Evolutionary conservation across 495 filamentous ascomycete species (phyloP).

Genomic region (Chaetomidium leptoderma): DNA sequence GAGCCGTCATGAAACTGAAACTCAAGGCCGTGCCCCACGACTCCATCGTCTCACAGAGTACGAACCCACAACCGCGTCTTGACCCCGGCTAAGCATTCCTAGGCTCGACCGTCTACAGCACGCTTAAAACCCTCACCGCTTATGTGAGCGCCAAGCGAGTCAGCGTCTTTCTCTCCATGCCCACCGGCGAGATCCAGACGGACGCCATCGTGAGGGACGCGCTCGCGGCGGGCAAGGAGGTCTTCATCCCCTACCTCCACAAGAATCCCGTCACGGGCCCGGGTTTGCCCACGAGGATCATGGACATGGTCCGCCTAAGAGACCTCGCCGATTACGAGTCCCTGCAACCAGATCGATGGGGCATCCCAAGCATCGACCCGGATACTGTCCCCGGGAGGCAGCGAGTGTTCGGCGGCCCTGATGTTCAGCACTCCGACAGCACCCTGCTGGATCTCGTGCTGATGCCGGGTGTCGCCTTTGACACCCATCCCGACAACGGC

Average conservation of each 20-base stretch:
- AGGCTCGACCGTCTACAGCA: slow-evolving; percentile 58
- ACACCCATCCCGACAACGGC: slow-evolving; percentile 47
- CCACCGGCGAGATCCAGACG: slow-evolving; percentile 75
- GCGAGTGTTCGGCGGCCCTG: slow-evolving; percentile 62
- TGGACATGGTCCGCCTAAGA: slow-evolving; percentile 87
- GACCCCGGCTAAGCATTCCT: slow-evolving; percentile 2
- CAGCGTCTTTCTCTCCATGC: slow-evolving; percentile 92
- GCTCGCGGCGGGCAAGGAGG: slow-evolving; percentile 67
- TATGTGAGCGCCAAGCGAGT: slow-evolving; percentile 70
- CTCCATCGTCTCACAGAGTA: slow-evolving; percentile 64
- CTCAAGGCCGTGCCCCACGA: slow-evolving; percentile 55
- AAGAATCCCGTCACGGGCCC: slow-evolving; percentile 44
- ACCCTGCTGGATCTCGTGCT: slow-evolving; percentile 71
- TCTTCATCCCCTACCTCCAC: slow-evolving; percentile 89
- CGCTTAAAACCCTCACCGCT: slow-evolving; percentile 48
- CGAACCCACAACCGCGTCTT: slow-evolving; percentile 11
- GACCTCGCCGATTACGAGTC: slow-evolving; percentile 70
- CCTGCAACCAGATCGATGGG: slow-evolving; percentile 77
- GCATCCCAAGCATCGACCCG: slow-evolving; percentile 73
- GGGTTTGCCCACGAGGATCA: slow-evolving; percentile 56
- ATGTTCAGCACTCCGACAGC: slow-evolving; percentile 44
- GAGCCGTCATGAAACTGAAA: slow-evolving; percentile 60
- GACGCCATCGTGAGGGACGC: slow-evolving; percentile 75
- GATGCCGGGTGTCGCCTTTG: slow-evolving; percentile 93
- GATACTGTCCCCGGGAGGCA: slow-evolving; percentile 58